Conservation (phyloP, 2,329 filamentous ascomycete genomes). For the Hypoxylon sp. region DNA sequence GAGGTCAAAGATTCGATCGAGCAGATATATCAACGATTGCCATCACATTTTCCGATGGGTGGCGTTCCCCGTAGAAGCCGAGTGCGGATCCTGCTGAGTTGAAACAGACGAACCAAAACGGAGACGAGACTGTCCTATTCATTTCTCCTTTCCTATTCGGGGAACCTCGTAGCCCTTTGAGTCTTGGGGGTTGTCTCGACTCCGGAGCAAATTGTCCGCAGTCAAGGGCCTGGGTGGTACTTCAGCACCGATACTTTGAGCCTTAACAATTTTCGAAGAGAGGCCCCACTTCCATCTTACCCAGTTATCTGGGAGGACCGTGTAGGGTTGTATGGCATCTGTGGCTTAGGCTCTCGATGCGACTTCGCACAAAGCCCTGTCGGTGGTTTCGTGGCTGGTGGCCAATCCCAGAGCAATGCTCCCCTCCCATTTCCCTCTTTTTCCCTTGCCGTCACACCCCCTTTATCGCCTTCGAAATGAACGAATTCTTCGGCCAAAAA, state of each 20-base stretch:
- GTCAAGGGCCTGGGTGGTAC: not conserved
- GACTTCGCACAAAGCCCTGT: conserved; percentile 1
- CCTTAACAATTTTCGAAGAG: conserved; percentile 45
- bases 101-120: conserved; percentile 39
- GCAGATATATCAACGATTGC: conserved; percentile 34
- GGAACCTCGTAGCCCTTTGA: conserved; percentile 20
- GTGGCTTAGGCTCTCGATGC: not conserved
- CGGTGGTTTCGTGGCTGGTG: conserved; percentile 31
- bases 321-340: not conserved
- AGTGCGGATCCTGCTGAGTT: conserved; percentile 31
- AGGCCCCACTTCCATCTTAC: not conserved
- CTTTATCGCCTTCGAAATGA: conserved; percentile 31
- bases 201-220: conserved; percentile 44
- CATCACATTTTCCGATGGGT: conserved; percentile 42
- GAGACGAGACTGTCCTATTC: conserved; percentile 20
- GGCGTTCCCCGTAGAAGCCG: conserved; percentile 36
- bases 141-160: conserved; percentile 27
- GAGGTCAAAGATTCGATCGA: conserved; percentile 24
- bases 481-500: conserved; percentile 23
- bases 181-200: conserved; percentile 17
- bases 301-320: conserved; percentile 4
- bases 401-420: not conserved
- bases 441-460: not conserved
- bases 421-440: not conserved
- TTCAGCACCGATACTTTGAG: conserved; percentile 36